Conservation (phyloP, 495 filamentous ascomycete genomes). For the Hyaloscypha variabilis region DNA sequence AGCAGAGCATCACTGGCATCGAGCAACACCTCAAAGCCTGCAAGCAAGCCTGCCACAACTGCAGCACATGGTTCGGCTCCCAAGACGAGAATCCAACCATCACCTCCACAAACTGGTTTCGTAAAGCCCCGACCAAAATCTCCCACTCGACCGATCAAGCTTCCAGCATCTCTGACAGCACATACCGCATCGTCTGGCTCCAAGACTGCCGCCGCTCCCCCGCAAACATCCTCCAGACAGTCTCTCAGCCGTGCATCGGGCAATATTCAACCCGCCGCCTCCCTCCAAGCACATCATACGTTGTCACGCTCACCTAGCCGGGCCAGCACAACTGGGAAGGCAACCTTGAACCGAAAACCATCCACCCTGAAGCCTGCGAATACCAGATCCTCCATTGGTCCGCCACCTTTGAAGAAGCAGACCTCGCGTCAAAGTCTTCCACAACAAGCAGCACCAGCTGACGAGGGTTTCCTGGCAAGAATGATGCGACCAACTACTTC, state of each 20-base stretch:
- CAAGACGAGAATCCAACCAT: slow-evolving; percentile 39
- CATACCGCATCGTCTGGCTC: slow-evolving; percentile 63
- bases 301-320: slow-evolving; percentile 27
- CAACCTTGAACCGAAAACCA: slow-evolving; percentile 22
- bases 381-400: slow-evolving; percentile 51
- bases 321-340: slow-evolving; percentile 23
- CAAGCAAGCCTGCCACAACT: slow-evolving; percentile 32
- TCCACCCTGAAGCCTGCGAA: slow-evolving; percentile 25
- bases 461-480: slow-evolving; percentile 80
- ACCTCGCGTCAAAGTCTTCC: slow-evolving; percentile 26
- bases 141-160: slow-evolving; percentile 63
- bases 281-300: slow-evolving; percentile 12
- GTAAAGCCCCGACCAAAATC: slow-evolving; percentile 65
- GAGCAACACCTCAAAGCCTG: slow-evolving; percentile 25
- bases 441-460: slow-evolving; percentile 30
- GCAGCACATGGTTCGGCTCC: slow-evolving; percentile 36
- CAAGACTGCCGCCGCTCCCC: slow-evolving; percentile 42
- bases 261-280: slow-evolving; percentile 19
- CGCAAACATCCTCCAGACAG: slow-evolving; percentile 10
- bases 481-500: slow-evolving; percentile 92
- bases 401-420: slow-evolving; percentile 48
- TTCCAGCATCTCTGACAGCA: slow-evolving; percentile 63
- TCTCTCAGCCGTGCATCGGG: slow-evolving; percentile 32
- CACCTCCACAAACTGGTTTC: slow-evolving; percentile 44
- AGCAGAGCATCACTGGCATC: slow-evolving; percentile 19